Evolutionary conservation across 2,329 filamentous ascomycete genomes (phyloP), one percentile per base, ranked within the genome.

Genomic region (Hypomyces perniciosus): DNA sequence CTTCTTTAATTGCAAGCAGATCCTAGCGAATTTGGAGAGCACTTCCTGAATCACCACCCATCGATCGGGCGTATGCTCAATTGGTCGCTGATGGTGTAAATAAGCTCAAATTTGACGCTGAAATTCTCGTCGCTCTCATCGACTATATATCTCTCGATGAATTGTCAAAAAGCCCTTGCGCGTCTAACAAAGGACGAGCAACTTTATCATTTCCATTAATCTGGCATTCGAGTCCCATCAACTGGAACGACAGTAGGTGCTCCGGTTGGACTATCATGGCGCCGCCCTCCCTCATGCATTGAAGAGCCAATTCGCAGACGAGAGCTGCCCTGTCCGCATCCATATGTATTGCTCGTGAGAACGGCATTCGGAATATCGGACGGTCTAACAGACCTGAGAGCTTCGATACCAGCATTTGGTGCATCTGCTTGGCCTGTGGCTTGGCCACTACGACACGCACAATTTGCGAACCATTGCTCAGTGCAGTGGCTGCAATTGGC

Each of bases 121-220:
- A 85, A 78, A 48, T 79, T 80, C 51, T 85, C 81, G 43, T 87
- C 84, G 37, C 78, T 82, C 61, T 87, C 82, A 51, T 86, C 83
- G 0, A 86, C 68, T n/a, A n/a, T 2, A 87, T 71, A 53, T 85
- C 81, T 0, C 80, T 68, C 0, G 74, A 70, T 2, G 63, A 53
- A 0, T 45, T 10, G 30, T 77, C 63, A 1, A 84, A 66, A 54
- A 72, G 77, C 0, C 64, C 27, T 12, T 80, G 74, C 0, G 65
- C 71, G 0, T 61, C 13, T 0, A 77, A 53, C 9, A 81, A 59
- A 1, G 52, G 41, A 1, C 52, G 43, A 0, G 72, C 73, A 4
- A 70, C 46, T 0, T 8, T 20, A 0, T 41, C 20, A 0, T 58
- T 28, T 1, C 68, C 57, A 0, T 57, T 57, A 1, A 77, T 58